phyloP scores from a whole-genome alignment of 2,329 filamentous ascomycete species.

The Capronia epimyces region DNA sequence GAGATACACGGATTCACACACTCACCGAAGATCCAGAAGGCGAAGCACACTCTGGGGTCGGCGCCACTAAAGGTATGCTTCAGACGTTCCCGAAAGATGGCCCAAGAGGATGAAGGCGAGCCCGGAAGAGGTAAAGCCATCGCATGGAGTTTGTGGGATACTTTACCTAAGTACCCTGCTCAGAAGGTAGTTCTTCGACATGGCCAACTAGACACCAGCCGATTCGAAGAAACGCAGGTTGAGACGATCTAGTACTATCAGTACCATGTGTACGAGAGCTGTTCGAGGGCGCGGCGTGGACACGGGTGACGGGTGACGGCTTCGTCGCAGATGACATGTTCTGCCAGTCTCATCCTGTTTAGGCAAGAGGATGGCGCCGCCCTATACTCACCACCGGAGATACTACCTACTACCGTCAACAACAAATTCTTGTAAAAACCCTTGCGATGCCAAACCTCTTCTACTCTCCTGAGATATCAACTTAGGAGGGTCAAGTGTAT shows the following conservation, averaged over 20 bases:
- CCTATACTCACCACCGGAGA: not conserved
- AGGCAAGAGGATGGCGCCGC: not conserved
- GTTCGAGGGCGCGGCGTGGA: too few species aligned
- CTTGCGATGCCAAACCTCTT: too few species aligned
- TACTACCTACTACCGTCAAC: too few species aligned
- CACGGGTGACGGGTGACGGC: not conserved
- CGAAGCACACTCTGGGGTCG: constrained; percentile 65
- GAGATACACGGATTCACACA: not conserved
- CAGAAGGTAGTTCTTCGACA: not conserved
- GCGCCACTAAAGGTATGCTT: constrained; percentile 59
- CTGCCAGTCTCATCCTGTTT: not conserved
- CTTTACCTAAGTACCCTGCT: not conserved
- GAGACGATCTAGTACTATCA: not conserved
- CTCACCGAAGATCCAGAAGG: constrained; percentile 92
- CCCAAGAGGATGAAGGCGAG: constrained; percentile 62
- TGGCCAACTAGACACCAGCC: not conserved
- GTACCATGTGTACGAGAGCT: too few species aligned
- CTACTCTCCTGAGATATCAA: too few species aligned
- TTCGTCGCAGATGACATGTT: not conserved
- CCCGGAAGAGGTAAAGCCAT: constrained; percentile 51
- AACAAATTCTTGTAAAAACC: too few species aligned
- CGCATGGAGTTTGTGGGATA: not conserved
- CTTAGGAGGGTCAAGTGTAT: too few species aligned
- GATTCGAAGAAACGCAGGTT: not conserved
- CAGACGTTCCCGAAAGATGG: constrained; percentile 63